Evolutionary conservation across 2,329 filamentous ascomycete species (phyloP).

Genomic region (Thermoascus crustaceus): DNA sequence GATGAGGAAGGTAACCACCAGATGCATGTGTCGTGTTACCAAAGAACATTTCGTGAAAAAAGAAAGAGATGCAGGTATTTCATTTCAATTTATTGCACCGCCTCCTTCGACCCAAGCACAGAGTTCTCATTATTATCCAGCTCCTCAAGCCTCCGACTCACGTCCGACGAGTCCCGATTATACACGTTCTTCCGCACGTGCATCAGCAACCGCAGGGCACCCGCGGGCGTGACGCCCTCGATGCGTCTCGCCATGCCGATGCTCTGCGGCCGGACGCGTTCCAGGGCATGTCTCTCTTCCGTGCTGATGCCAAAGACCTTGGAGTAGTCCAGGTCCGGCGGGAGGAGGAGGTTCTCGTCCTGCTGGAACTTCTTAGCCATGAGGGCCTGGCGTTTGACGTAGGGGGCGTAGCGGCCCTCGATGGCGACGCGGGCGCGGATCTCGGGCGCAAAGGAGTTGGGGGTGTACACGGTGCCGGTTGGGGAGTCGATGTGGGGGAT

Average conservation of each 20-base stretch:
- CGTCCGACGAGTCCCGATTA: not conserved
- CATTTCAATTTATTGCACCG: too few relatives aligned
- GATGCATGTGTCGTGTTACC: too few relatives aligned
- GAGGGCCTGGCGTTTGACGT: constrained; percentile 64
- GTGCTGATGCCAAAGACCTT: constrained; percentile 64
- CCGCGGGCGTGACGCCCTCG: constrained; percentile 57
- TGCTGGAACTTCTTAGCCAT: constrained; percentile 60
- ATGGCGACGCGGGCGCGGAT: constrained; percentile 66
- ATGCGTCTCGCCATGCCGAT: constrained; percentile 81
- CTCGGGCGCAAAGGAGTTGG: constrained; percentile 42
- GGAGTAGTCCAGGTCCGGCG: constrained; percentile 68
- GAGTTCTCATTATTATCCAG: too few relatives aligned
- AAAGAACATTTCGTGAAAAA: too few relatives aligned
- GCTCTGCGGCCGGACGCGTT: constrained; percentile 66
- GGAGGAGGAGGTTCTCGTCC: constrained; percentile 69
- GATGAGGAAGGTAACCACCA: too few relatives aligned
- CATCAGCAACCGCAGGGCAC: constrained; percentile 36
- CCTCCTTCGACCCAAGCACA: too few relatives aligned
- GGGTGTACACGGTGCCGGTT: constrained; percentile 33
- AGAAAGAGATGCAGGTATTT: too few relatives aligned
- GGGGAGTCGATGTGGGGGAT: constrained; percentile 41
- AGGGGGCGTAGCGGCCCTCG: constrained; percentile 79
- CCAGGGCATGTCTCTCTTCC: constrained; percentile 67
- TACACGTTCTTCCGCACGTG: constrained; percentile 26
- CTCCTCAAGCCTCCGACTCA: too few relatives aligned